Conservation (phyloP, 2,329 filamentous ascomycete species). For the Diaporthe nobilis region DNA sequence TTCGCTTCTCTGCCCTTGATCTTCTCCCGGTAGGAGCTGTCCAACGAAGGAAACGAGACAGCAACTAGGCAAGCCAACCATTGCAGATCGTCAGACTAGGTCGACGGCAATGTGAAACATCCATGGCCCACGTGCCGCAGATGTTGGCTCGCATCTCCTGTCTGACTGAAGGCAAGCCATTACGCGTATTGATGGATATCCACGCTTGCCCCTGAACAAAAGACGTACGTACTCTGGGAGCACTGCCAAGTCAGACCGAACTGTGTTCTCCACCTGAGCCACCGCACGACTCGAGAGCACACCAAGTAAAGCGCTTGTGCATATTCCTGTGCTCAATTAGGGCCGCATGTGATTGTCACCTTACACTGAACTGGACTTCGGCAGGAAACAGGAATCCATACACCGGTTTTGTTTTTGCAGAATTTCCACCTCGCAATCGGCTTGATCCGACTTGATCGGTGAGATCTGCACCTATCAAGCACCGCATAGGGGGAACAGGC, state of each 20-base stretch:
- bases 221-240: slow-evolving; percentile 8
- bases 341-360: not conserved
- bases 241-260: slow-evolving; percentile 15
- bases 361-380: too few relatives aligned
- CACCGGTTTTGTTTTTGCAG: slow-evolving; percentile 18
- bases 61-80: not conserved
- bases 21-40: not conserved
- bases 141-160: not conserved
- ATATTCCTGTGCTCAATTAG: not conserved
- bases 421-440: not conserved
- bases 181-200: slow-evolving; percentile 1
- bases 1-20: not conserved
- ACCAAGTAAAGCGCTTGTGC: not conserved
- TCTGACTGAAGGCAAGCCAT: not conserved
- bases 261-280: slow-evolving; percentile 9
- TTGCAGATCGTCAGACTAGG: not conserved
- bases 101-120: not conserved
- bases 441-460: not conserved
- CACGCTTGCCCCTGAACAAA: not conserved
- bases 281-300: slow-evolving; percentile 10
- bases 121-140: not conserved
- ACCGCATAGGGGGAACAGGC: not conserved
- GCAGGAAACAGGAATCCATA: slow-evolving; percentile 6
- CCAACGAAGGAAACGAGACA: not conserved
- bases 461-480: not conserved